Evolutionary conservation across 768 basidiomycete species (phyloP).

Genomic region (Heimioporus sp.): DNA sequence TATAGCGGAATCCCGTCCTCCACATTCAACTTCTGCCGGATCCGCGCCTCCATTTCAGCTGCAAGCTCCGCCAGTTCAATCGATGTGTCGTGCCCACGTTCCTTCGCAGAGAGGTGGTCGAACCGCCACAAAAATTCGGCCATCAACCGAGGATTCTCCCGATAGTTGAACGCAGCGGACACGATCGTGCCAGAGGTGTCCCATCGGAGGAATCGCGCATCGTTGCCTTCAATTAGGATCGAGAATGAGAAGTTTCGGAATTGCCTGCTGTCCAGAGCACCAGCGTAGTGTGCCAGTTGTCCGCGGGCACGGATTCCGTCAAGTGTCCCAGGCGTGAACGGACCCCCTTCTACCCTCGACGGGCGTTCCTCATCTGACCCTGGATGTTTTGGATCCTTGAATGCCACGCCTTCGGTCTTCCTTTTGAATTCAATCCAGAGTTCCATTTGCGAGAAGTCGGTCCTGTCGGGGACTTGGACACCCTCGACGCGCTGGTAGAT

Average conservation of each 20-base stretch:
- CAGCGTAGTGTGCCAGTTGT: slow-evolving; percentile 25
- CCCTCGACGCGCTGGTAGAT: not conserved
- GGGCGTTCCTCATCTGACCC: not conserved
- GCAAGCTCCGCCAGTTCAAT: too few relatives aligned
- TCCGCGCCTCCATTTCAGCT: too few relatives aligned
- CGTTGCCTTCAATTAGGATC: slow-evolving; percentile 22
- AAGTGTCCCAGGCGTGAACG: not conserved
- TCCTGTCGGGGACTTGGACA: not conserved
- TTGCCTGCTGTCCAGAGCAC: slow-evolving; percentile 22
- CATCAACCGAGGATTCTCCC: not conserved
- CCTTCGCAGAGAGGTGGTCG: too few relatives aligned
- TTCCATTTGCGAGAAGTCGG: slow-evolving; percentile 1
- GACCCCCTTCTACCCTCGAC: not conserved
- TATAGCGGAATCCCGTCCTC: not conserved
- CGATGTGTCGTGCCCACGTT: too few relatives aligned
- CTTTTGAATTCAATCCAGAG: slow-evolving; percentile 9
- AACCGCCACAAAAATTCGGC: too few relatives aligned
- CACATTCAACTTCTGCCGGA: not conserved
- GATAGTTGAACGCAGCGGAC: too few relatives aligned
- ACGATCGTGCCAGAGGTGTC: slow-evolving; percentile 32
- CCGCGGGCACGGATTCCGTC: not conserved
- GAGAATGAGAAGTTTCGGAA: slow-evolving; percentile 33
- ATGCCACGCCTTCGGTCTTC: not conserved
- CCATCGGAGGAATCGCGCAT: slow-evolving; percentile 34
- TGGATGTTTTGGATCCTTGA: not conserved